Evolutionary conservation across 495 filamentous ascomycete species (phyloP).

Genomic region (Astrothelium macrocarpum): DNA sequence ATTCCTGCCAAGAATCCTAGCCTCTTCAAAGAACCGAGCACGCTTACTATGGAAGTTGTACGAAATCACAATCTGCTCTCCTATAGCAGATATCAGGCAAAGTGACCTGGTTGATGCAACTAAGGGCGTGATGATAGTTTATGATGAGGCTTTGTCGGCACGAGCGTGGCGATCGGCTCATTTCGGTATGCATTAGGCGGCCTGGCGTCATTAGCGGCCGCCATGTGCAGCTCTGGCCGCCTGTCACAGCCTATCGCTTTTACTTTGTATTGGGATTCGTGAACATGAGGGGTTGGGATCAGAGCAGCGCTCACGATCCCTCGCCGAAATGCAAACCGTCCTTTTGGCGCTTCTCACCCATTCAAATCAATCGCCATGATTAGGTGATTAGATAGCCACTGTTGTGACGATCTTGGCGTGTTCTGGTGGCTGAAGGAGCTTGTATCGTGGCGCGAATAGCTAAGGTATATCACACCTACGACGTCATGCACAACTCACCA

Average conservation of each 20-base stretch:
- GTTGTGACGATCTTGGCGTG: too few relatives aligned
- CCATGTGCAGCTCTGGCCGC: not conserved
- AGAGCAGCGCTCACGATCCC: not conserved
- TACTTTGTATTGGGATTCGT: not conserved
- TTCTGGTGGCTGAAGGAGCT: conserved; percentile 3
- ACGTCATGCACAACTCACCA: not conserved
- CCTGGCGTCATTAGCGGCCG: not conserved
- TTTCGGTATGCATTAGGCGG: not conserved
- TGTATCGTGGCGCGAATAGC: not conserved
- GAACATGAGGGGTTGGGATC: not conserved
- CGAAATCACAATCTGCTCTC: too few relatives aligned
- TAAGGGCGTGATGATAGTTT: not conserved
- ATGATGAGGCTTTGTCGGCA: not conserved
- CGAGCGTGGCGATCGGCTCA: not conserved
- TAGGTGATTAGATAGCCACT: not conserved
- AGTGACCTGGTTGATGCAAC: too few relatives aligned
- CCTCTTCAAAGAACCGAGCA: too few relatives aligned
- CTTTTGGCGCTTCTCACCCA: not conserved
- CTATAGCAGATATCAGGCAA: too few relatives aligned
- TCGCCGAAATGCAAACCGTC: not conserved
- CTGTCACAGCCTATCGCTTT: not conserved
- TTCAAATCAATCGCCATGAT: not conserved
- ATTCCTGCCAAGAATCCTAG: too few relatives aligned
- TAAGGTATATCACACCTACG: not conserved
- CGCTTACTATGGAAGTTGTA: too few relatives aligned